These are phyloP conservation scores for Penicillium parvum DNA, from an alignment of 495 filamentous ascomycete species.

Conservation along the genomic window DNA sequence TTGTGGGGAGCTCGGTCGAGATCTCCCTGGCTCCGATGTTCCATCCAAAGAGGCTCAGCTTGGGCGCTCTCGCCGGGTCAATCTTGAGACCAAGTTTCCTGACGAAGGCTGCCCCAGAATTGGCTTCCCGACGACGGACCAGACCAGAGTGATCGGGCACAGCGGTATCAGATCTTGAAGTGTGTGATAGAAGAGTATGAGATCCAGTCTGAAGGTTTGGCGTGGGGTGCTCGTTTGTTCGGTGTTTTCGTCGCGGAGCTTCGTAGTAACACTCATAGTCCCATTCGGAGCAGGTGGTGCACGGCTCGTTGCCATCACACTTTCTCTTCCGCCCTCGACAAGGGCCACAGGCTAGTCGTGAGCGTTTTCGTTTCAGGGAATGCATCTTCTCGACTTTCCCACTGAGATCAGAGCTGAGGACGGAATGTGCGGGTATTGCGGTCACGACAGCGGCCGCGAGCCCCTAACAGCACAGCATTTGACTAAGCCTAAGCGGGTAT, in stretches of 20 bases:
- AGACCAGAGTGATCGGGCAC: conserved; percentile 28
- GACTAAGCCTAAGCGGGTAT: neutral
- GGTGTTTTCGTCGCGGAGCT: conserved; percentile 5
- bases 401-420: neutral
- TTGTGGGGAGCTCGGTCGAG: conserved; percentile 3
- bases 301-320: conserved; percentile 43
- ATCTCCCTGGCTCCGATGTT: conserved; percentile 41
- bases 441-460: too few species aligned
- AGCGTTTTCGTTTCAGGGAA: conserved; percentile 29
- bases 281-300: conserved; percentile 42
- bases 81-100: conserved; percentile 45
- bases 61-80: conserved; percentile 44
- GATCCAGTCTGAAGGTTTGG: neutral
- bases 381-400: neutral
- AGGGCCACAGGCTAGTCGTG: conserved; percentile 42
- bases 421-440: conserved; percentile 9
- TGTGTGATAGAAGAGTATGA: neutral
- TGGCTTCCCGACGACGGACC: conserved; percentile 36
- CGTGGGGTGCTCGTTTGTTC: neutral
- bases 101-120: conserved; percentile 50
- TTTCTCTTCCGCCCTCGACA: conserved; percentile 49
- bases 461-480: too few species aligned
- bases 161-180: neutral
- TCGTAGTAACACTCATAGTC: conserved; percentile 45
- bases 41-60: conserved; percentile 51